These are phyloP conservation scores for Plantago rigida DNA, from an alignment of 305 asterid genomes.

Conservation along the genomic window DNA sequence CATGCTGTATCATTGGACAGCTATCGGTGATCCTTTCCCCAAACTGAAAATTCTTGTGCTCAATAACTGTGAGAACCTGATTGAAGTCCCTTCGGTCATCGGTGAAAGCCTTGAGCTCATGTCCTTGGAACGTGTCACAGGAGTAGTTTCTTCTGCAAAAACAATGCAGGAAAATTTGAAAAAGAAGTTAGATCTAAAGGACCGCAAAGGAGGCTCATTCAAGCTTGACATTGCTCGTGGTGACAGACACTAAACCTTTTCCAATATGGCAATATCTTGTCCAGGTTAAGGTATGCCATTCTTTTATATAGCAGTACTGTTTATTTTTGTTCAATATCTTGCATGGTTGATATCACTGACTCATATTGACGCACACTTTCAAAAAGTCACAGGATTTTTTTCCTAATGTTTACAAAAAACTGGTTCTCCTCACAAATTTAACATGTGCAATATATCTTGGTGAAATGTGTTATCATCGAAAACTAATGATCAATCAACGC, in stretches of 20 bases:
- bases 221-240: slow-evolving; percentile 11
- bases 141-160: slow-evolving; percentile 1
- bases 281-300: neutral
- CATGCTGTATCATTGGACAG: slow-evolving; percentile 35
- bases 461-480: too few relatives aligned
- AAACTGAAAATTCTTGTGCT: slow-evolving; percentile 34
- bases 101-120: slow-evolving; percentile 31
- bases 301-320: too few relatives aligned
- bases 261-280: neutral
- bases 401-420: too few relatives aligned
- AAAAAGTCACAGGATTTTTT: too few relatives aligned
- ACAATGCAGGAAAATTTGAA: neutral
- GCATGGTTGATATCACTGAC: too few relatives aligned
- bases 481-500: too few relatives aligned
- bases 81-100: slow-evolving; percentile 34
- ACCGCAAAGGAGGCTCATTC: neutral
- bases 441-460: too few relatives aligned
- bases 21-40: slow-evolving; percentile 35
- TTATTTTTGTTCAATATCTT: too few relatives aligned
- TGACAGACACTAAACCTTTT: neutral
- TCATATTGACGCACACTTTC: too few relatives aligned
- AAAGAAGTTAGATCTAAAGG: neutral
- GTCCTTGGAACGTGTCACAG: slow-evolving; percentile 28
- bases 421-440: too few relatives aligned
- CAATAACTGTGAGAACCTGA: slow-evolving; percentile 32